phyloP scores from a whole-genome alignment of 148 eudicot genomes.

The Vaccinium vitisidaea region DNA sequence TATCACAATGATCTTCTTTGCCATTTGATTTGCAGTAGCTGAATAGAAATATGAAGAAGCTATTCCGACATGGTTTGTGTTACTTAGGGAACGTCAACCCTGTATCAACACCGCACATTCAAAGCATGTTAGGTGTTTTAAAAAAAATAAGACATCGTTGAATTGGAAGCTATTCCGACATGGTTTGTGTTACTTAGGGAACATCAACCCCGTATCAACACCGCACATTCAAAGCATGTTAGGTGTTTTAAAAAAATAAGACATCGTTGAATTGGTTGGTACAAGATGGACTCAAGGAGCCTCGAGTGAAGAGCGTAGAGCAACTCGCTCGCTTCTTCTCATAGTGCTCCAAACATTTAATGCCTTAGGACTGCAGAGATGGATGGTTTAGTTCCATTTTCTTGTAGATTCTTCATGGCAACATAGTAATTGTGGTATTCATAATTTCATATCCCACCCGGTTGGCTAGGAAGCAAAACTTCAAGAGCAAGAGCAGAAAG shows the following conservation, averaged over 20 bases:
- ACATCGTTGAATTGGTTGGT: background rate
- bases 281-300: slow-evolving; percentile 17
- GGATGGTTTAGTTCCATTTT: slow-evolving; percentile 18
- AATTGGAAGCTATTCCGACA: background rate
- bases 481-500: background rate
- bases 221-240: background rate
- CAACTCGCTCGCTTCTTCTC: slow-evolving; percentile 32
- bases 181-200: background rate
- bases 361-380: slow-evolving; percentile 20
- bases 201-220: background rate
- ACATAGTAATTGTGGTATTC: slow-evolving; percentile 7
- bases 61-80: background rate
- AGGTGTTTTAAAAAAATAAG: background rate
- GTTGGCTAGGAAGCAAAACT: background rate
- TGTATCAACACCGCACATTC: background rate
- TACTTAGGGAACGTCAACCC: background rate
- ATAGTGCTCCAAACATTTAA: slow-evolving; percentile 28
- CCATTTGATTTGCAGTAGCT: background rate
- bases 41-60: background rate
- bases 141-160: too few species aligned
- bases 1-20: background rate
- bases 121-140: background rate
- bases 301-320: slow-evolving; percentile 39
- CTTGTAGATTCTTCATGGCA: slow-evolving; percentile 7
- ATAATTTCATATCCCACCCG: background rate